These are phyloP conservation scores for Oryza glumipatula DNA, from an alignment of 176 grass and related monocot species.

Conservation along the genomic window DNA sequence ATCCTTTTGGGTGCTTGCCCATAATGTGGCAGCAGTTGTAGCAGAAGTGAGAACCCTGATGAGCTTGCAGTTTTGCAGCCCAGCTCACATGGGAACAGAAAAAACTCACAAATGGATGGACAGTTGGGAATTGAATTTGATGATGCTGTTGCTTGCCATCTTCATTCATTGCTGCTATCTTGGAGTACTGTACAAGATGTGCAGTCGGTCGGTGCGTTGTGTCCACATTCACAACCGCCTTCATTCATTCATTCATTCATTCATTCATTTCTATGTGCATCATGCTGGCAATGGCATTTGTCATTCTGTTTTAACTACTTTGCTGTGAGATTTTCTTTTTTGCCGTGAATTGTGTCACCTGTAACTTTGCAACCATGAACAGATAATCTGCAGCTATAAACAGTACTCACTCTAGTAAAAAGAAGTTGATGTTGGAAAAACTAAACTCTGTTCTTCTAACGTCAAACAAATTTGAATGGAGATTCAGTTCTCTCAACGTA, in stretches of 20 bases:
- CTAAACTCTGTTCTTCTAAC: no score
- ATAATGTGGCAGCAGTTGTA: not conserved
- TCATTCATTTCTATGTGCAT: not conserved
- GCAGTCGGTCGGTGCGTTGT: not conserved
- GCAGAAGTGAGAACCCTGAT: not conserved
- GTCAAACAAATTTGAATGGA: no score
- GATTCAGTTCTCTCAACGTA: no score
- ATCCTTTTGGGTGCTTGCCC: slow-evolving; percentile 7
- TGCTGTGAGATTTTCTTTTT: not conserved
- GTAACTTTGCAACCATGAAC: not conserved
- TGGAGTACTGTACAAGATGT: not conserved
- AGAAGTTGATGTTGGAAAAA: no score
- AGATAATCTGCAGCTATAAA: not conserved
- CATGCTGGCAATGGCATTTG: not conserved
- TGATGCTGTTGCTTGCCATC: not conserved
- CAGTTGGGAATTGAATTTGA: slow-evolving; percentile 38
- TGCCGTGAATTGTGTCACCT: not conserved
- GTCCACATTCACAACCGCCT: not conserved
- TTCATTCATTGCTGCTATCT: not conserved
- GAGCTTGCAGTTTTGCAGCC: slow-evolving; percentile 9
- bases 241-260: not conserved
- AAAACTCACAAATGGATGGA: not conserved
- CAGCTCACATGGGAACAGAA: slow-evolving; percentile 8
- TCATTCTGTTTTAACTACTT: not conserved
- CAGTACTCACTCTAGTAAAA: no score